Base-by-base conservation (phyloP, 805 yeast genomes). In the Pichia nanzhaoensis region DNA sequence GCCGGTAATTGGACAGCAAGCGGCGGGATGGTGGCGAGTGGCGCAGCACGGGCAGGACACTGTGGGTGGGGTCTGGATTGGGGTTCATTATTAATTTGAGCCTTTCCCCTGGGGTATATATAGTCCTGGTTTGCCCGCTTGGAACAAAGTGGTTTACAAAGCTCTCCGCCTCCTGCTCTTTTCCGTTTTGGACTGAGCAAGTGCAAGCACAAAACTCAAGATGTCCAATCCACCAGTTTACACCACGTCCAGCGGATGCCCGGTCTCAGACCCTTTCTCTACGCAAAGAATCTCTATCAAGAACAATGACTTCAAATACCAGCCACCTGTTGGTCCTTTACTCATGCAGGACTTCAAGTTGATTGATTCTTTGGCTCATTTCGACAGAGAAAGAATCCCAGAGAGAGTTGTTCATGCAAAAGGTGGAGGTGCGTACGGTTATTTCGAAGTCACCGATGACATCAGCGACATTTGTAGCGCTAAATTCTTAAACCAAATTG, bases 391-490 rank as follows among this genome's bases (percentile, higher is more conserved):
- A 67, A 73, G 95, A 66, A 83, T 87, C 52, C 95, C 95, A 12
- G 95, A 88, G 69, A 75, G 96, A 67, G 95, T 87, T 46, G 95
- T 88, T 31, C 96, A 87, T 60, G 96, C 96, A 44, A 87, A 87
- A 63, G 96, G 95, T 55, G 84, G 90, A 13, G 96, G 96, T 60
- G 95, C 95, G 9, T 85, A 73, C 61, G 95, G 95, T 53, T 75
- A 73, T 53, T 88, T 88, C 61, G 95, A 84, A 64, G 90, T 83
- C 42, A 87, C 95, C 12, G 91, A 87, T 55, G 95, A 86, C 57
- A 80, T 86, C 58, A 68, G 86, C 9, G 91, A 84, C 61, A 58
- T 84, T 39, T 78, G 84, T 59, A 70, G 75, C 21, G 80, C 93
- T 41, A 77, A 77, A 45, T 84, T 88, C 68, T 75, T 88, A 55